phyloP scores from a whole-genome alignment of 441 rosid genomes.

The Syzygium malaccense region DNA sequence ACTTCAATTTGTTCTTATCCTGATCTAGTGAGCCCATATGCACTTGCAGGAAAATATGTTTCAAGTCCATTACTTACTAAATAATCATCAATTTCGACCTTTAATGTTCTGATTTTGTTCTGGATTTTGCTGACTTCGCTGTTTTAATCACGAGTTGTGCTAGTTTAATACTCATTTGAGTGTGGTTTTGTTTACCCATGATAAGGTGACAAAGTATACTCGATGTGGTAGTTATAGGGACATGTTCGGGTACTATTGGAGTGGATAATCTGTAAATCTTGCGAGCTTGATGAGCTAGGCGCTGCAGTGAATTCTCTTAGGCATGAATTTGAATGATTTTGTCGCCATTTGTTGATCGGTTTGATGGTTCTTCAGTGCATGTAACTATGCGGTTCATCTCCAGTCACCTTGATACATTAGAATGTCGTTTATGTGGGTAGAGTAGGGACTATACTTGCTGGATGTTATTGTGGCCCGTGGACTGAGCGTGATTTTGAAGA shows the following conservation, averaged over 20 bases:
- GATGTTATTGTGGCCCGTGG: no score
- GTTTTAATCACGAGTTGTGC: background rate
- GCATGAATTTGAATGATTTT: background rate
- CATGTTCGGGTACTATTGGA: background rate
- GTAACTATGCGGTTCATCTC: background rate
- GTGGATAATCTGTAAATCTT: background rate
- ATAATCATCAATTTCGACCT: background rate
- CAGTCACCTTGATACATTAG: background rate
- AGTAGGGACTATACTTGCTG: no score
- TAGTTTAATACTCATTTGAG: background rate
- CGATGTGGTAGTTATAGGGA: background rate
- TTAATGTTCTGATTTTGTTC: background rate
- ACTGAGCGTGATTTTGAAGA: no score
- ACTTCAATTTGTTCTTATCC: background rate
- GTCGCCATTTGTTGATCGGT: background rate
- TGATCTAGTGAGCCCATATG: background rate
- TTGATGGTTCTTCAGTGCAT: background rate
- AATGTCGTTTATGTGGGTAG: no score
- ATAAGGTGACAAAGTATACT: background rate
- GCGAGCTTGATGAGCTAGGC: background rate
- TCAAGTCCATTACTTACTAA: background rate
- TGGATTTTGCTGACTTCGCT: background rate
- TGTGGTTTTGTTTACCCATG: background rate
- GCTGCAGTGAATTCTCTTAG: background rate
- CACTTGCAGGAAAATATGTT: background rate